Evolutionary conservation across 1,139 yeast species (phyloP).

Genomic region (Kurtzmaniella quercitrusa): DNA sequence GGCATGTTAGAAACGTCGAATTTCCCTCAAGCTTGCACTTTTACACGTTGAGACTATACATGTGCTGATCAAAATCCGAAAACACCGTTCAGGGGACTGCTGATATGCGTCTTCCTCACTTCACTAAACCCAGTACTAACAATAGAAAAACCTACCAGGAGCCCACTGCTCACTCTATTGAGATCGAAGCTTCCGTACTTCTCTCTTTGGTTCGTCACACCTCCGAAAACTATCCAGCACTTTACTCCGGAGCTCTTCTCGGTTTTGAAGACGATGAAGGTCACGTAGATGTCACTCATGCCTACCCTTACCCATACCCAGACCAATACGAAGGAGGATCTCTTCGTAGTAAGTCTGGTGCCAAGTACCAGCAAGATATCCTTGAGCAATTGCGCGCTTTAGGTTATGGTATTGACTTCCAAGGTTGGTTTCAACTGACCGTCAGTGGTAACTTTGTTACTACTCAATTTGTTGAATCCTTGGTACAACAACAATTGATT

Average conservation of each 20-base stretch:
- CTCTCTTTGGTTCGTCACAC: conserved; percentile 72
- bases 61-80: no score
- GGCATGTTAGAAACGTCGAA: no score
- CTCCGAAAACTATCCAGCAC: conserved; percentile 61
- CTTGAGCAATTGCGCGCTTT: conserved; percentile 58
- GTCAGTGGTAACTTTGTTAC: conserved; percentile 67
- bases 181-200: conserved; percentile 57
- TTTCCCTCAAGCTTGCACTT: no score
- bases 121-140: conserved; percentile 4
- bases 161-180: conserved; percentile 44
- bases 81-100: no score
- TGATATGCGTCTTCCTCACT: no score
- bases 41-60: neutral
- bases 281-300: conserved; percentile 52
- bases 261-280: conserved; percentile 68
- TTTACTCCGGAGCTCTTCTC: conserved; percentile 71
- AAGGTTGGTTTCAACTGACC: conserved; percentile 82
- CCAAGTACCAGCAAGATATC: conserved; percentile 68
- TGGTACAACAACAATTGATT: conserved; percentile 61
- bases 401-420: conserved; percentile 67
- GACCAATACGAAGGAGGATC: conserved; percentile 54
- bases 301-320: conserved; percentile 60
- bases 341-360: conserved; percentile 56
- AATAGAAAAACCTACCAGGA: conserved; percentile 24
- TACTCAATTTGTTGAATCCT: conserved; percentile 60